Evolutionary conservation across 768 basidiomycete species (phyloP), one percentile per base, ranked within the genome.

Genomic region (Dacryopinax primogenitus): DNA sequence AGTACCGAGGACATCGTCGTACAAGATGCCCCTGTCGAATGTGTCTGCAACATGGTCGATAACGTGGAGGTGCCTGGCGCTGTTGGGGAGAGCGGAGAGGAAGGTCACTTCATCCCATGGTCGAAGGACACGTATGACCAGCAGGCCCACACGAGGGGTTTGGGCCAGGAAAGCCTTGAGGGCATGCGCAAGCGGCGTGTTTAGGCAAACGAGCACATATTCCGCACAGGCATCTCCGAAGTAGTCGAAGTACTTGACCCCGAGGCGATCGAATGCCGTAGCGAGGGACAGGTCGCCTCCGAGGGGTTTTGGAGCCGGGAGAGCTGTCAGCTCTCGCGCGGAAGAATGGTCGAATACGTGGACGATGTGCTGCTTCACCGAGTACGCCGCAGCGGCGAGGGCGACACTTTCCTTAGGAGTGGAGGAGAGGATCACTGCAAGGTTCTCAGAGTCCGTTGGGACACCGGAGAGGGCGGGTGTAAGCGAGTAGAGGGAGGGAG

Each of bases 341-440:
- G 85, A 80, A 67, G 84, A 81, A 70, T 95, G 90, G 74, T 98
- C 93, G 72, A 98, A 93, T 41, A 97, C 77, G 74, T 97, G 92
- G 64, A 93, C 81, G 65, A 90, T 85, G 74, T 95, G 90, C 41
- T 77, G 81, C 21, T 77, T 73, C 62, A 88, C 75, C 66, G 79
- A 80, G 78, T 93, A 93, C n/a, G 91, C 80, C 61, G 91, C 79
- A 30, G 82, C 71, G 1, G 92, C 83, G 64, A 92, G 82, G 70
- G 91, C 87, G 58, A 86, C 81, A 16, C 88, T 80, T 73, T 96
- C 91, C 68, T 88, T 86, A 0, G 92, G 84, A 2, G 88, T 86
- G 1, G 91, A 85, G 37, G 92, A 94, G 64, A 95, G 80, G 62
- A 96, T 76, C 41, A 96, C 80, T 16, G 85, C 80, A 63, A 88